Percentiles rank a stretch among this genome's conserved stretches.
Evolutionary conservation across 306 rosid species (phyloP).

Genomic region (Ochetophila trinervis): DNA sequence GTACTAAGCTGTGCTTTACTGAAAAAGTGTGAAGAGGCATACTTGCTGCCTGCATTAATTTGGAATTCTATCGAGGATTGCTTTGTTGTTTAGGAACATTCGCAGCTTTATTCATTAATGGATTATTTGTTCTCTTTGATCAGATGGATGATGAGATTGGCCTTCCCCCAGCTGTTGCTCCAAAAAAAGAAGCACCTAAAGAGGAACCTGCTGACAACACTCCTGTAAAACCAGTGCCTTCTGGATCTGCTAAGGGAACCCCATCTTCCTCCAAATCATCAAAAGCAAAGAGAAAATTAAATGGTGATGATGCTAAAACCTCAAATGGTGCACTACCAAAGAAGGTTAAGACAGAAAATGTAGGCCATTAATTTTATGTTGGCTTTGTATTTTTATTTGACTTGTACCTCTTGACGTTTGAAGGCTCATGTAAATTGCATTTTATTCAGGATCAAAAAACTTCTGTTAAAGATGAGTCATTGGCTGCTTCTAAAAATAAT

Average conservation of each 20-base stretch:
- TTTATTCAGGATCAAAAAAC: slow-evolving; percentile 60
- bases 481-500: slow-evolving; percentile 45
- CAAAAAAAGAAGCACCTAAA: slow-evolving; percentile 76
- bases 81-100: slow-evolving; percentile 3
- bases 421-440: background rate
- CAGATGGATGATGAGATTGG: slow-evolving; percentile 73
- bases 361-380: slow-evolving; percentile 35
- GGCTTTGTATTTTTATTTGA: background rate
- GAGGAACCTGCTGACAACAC: slow-evolving; percentile 81
- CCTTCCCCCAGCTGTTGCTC: slow-evolving; percentile 45
- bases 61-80: slow-evolving; percentile 19
- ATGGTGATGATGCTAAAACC: slow-evolving; percentile 66
- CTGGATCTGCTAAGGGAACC: slow-evolving; percentile 65
- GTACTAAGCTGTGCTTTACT: background rate
- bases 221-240: slow-evolving; percentile 56
- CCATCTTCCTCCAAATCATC: slow-evolving; percentile 60
- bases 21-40: background rate
- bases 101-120: slow-evolving; percentile 15
- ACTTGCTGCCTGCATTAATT: slow-evolving; percentile 1
- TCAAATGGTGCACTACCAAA: slow-evolving; percentile 55
- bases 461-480: slow-evolving; percentile 51
- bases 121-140: slow-evolving; percentile 20
- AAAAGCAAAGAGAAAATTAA: slow-evolving; percentile 80
- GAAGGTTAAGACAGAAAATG: slow-evolving; percentile 89
- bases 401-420: background rate